These are phyloP conservation scores for Lyophyllum decastes DNA, from an alignment of 768 basidiomycete species.

Conservation along the genomic window DNA sequence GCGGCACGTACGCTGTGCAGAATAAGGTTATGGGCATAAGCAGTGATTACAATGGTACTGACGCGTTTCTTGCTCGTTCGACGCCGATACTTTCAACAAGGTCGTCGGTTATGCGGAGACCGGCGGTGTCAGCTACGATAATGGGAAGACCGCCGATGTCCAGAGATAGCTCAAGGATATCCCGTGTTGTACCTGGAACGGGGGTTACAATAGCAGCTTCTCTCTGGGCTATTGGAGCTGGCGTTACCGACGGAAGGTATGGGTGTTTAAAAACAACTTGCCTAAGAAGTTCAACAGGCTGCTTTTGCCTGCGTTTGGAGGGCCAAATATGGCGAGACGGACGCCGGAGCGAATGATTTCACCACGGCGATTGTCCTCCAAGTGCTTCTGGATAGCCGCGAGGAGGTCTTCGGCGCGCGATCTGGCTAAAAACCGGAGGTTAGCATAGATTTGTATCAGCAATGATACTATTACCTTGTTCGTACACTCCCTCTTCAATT, in stretches of 20 bases:
- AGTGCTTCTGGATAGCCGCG: constrained; percentile 50
- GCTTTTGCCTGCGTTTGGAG: constrained; percentile 94
- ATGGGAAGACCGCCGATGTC: constrained; percentile 89
- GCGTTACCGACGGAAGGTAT: background rate
- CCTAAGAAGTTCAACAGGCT: constrained; percentile 85
- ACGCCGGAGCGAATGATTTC: constrained; percentile 85
- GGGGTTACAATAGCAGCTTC: constrained; percentile 90
- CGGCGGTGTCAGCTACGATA: constrained; percentile 84
- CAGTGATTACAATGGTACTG: constrained; percentile 25
- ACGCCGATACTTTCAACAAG: constrained; percentile 82
- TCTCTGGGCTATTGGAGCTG: constrained; percentile 59
- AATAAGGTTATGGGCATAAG: background rate
- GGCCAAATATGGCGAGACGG: constrained; percentile 85
- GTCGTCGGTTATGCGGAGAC: constrained; percentile 69
- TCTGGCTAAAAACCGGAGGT: constrained; percentile 44
- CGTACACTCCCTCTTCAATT: constrained; percentile 79
- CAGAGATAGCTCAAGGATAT: constrained; percentile 81
- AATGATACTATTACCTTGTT: constrained; percentile 51
- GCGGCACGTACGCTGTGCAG: constrained; percentile 58
- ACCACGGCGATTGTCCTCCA: constrained; percentile 74
- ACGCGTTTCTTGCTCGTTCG: constrained; percentile 71
- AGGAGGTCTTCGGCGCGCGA: constrained; percentile 50
- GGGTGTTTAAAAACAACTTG: constrained; percentile 27
- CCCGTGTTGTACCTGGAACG: constrained; percentile 87
- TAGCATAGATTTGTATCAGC: background rate